A percentile compares a stretch with the other conserved stretches of the same genome.
Conservation (phyloP, 768 basidiomycete species). For the Termitomyces sp. region DNA sequence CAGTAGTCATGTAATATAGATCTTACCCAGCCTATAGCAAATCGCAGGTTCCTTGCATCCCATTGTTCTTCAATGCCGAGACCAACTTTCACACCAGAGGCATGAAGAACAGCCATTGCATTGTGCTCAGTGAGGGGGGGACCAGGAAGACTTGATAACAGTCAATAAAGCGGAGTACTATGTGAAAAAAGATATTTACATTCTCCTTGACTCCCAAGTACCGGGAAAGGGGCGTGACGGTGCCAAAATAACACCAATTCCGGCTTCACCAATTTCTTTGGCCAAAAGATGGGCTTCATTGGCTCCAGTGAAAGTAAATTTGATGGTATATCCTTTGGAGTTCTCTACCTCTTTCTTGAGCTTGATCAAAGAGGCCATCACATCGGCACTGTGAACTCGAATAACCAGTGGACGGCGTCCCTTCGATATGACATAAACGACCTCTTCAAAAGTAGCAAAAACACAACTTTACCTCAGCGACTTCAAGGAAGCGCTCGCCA, state of each 20-base stretch:
- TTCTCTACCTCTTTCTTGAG: conserved; percentile 61
- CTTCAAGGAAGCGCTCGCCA: conserved; percentile 38
- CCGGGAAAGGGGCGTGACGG: conserved; percentile 67
- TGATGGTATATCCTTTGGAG: conserved; percentile 33
- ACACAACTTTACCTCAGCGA: conserved; percentile 30
- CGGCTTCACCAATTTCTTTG: conserved; percentile 49
- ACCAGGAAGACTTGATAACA: conserved; percentile 49
- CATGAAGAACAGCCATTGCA: conserved; percentile 54
- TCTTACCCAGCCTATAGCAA: conserved; percentile 78
- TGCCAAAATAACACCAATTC: conserved; percentile 40
- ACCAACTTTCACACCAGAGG: conserved; percentile 67
- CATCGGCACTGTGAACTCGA: conserved; percentile 69
- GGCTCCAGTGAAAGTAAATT: conserved; percentile 58
- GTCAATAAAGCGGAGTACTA: not conserved
- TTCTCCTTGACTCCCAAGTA: conserved; percentile 62
- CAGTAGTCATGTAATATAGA: not conserved
- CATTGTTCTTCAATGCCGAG: conserved; percentile 60
- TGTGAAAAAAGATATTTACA: conserved; percentile 32
- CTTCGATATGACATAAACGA: conserved; percentile 22
- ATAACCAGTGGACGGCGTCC: conserved; percentile 71
- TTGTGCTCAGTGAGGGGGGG: conserved; percentile 57
- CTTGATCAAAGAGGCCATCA: conserved; percentile 69
- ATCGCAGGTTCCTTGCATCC: conserved; percentile 72
- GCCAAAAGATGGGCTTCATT: conserved; percentile 68
- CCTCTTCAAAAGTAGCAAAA: not conserved